These are phyloP conservation scores for Penicillium nucicola DNA, from an alignment of 495 filamentous ascomycete genomes.

Conservation along the genomic window DNA sequence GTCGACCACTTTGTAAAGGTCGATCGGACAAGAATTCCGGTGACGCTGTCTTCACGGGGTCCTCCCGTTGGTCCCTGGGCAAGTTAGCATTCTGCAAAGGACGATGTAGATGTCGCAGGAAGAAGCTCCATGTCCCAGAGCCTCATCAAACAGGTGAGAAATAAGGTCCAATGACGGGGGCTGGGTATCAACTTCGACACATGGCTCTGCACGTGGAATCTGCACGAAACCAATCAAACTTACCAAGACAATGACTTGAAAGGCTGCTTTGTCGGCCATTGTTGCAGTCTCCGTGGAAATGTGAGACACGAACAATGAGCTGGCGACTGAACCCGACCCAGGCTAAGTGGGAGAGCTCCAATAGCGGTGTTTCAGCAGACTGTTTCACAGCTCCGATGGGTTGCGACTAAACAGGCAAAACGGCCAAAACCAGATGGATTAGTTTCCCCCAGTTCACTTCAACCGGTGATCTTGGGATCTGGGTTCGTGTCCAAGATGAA, in stretches of 20 bases:
- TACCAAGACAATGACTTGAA: conserved; percentile 81
- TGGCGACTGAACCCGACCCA: neutral
- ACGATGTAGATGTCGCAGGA: neutral
- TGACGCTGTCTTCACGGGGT: conserved; percentile 83
- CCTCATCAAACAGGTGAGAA: conserved; percentile 5
- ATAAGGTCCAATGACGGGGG: neutral
- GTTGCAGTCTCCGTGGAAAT: neutral
- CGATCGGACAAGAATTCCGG: conserved; percentile 84
- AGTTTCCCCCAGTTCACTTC: too few species aligned
- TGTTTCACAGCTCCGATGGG: neutral
- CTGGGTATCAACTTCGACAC: conserved; percentile 2
- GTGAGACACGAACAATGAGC: conserved; percentile 7
- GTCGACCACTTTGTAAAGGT: conserved; percentile 71
- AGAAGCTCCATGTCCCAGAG: conserved; percentile 18
- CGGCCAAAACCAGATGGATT: neutral
- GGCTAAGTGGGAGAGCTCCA: neutral
- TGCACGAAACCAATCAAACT: conserved; percentile 34
- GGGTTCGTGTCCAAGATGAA: neutral
- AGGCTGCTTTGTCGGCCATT: conserved; percentile 41
- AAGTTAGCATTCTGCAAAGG: conserved; percentile 16
- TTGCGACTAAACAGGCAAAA: neutral
- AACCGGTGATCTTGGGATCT: conserved; percentile 5
- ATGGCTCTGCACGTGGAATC: conserved; percentile 5
- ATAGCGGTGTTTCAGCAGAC: neutral
- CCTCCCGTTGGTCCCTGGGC: conserved; percentile 89